phyloP scores from a whole-genome alignment of 371 early-diverging fungal genomes.

The Basidiobolus meristosporus region DNA sequence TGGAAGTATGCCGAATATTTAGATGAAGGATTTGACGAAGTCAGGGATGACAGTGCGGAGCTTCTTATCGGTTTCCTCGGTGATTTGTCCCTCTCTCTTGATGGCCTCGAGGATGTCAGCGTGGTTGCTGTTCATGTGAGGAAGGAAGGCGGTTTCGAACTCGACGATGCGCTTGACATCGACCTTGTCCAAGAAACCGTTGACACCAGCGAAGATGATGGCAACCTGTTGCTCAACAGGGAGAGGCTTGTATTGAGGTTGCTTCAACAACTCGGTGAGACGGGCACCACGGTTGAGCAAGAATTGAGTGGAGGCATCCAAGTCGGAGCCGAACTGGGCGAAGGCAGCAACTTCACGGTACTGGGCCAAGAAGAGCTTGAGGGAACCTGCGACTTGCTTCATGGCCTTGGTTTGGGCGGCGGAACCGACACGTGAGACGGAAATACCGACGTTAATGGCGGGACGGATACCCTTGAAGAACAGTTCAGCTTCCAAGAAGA shows the following conservation, averaged over 20 bases:
- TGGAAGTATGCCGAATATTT: neutral
- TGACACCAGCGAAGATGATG: constrained; percentile 87
- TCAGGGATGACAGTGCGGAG: constrained; percentile 57
- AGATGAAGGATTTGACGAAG: constrained; percentile 65
- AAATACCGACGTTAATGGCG: constrained; percentile 95
- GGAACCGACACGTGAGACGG: constrained; percentile 95
- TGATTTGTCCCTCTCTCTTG: constrained; percentile 72
- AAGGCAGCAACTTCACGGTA: constrained; percentile 97
- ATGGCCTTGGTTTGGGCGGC: constrained; percentile 96
- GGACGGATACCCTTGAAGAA: constrained; percentile 97
- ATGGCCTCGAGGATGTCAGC: constrained; percentile 70
- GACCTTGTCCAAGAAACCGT: constrained; percentile 93
- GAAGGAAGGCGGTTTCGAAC: constrained; percentile 80
- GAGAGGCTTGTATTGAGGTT: constrained; percentile 82
- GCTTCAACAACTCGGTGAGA: constrained; percentile 87
- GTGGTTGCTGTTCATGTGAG: constrained; percentile 73
- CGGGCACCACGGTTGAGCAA: constrained; percentile 90
- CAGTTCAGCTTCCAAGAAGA: constrained; percentile 93
- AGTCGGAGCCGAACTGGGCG: constrained; percentile 94
- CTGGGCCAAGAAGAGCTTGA: constrained; percentile 94
- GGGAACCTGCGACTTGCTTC: constrained; percentile 95
- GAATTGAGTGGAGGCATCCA: constrained; percentile 92
- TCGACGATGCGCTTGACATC: constrained; percentile 73
- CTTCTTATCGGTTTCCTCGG: constrained; percentile 70
- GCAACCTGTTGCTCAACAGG: constrained; percentile 86